These are phyloP conservation scores for Parachlorella kessleri DNA, from an alignment of 139 green algal species.

Conservation along the genomic window DNA sequence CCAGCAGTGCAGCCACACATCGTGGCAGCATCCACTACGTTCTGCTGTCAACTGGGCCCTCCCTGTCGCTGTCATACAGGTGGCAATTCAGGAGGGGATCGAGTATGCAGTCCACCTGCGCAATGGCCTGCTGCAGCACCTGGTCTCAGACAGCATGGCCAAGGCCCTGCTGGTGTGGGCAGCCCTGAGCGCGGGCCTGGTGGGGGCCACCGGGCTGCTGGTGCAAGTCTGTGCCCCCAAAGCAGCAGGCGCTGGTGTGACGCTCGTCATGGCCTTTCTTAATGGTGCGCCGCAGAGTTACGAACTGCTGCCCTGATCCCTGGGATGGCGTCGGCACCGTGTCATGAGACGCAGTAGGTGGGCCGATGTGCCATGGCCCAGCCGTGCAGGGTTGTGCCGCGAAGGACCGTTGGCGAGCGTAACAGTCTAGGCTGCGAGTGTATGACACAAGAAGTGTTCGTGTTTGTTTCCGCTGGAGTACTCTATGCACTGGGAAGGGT, in stretches of 20 bases:
- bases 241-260: slow-evolving; percentile 82
- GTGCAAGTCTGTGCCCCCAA: slow-evolving; percentile 78
- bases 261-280: slow-evolving; percentile 86
- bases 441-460: background rate
- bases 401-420: background rate
- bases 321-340: background rate
- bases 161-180: slow-evolving; percentile 43
- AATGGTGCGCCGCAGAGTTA: slow-evolving; percentile 38
- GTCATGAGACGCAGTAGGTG: too few relatives aligned
- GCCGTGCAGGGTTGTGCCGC: too few relatives aligned
- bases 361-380: too few relatives aligned
- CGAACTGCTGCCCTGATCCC: background rate
- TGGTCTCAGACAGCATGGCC: background rate
- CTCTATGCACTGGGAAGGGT: too few relatives aligned
- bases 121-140: background rate
- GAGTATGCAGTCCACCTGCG: slow-evolving; percentile 23
- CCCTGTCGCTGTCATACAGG: too few relatives aligned
- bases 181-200: slow-evolving; percentile 37
- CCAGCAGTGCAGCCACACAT: too few relatives aligned
- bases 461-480: background rate
- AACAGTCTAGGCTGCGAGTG: background rate
- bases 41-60: too few relatives aligned
- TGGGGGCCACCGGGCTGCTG: slow-evolving; percentile 39
- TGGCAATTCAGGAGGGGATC: slow-evolving; percentile 1
- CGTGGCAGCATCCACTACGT: too few relatives aligned